Conservation (phyloP, 2,329 filamentous ascomycete genomes). For the Sporothrix curviconia region DNA sequence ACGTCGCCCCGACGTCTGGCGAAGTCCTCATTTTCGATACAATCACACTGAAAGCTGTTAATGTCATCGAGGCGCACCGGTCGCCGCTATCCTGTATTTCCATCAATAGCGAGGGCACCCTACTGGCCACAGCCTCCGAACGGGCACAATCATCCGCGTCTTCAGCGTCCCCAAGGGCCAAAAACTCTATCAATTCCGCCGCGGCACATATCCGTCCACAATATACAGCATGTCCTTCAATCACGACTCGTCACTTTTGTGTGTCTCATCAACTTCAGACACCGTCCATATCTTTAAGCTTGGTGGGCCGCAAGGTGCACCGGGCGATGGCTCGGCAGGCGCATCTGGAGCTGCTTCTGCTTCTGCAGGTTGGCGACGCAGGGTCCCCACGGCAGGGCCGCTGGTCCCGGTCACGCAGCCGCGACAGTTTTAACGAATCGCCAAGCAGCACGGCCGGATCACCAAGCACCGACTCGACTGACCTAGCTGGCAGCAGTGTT, state of each 20-base stretch:
- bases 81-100: constrained; percentile 86
- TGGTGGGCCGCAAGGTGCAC: constrained; percentile 37
- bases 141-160: constrained; percentile 92
- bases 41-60: constrained; percentile 81
- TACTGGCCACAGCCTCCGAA: constrained; percentile 95
- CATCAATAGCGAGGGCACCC: constrained; percentile 83
- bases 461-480: constrained; percentile 42
- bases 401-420: constrained; percentile 47
- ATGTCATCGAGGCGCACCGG: constrained; percentile 90
- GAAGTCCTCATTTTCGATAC: constrained; percentile 93
- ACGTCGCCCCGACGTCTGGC: constrained; percentile 77
- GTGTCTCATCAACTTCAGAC: constrained; percentile 91
- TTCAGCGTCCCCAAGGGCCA: constrained; percentile 86
- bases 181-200: constrained; percentile 92
- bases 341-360: neutral
- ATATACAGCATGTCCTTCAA: constrained; percentile 99
- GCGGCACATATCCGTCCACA: constrained; percentile 88
- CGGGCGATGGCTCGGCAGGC: constrained; percentile 12
- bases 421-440: constrained; percentile 51
- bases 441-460: constrained; percentile 37
- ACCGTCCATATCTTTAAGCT: constrained; percentile 96
- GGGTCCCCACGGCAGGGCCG: constrained; percentile 41
- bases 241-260: constrained; percentile 82
- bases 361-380: constrained; percentile 21
- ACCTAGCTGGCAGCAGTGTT: constrained; percentile 25